Conservation (phyloP, 1,139 yeast species). For the Lodderomyces beijingensis region DNA sequence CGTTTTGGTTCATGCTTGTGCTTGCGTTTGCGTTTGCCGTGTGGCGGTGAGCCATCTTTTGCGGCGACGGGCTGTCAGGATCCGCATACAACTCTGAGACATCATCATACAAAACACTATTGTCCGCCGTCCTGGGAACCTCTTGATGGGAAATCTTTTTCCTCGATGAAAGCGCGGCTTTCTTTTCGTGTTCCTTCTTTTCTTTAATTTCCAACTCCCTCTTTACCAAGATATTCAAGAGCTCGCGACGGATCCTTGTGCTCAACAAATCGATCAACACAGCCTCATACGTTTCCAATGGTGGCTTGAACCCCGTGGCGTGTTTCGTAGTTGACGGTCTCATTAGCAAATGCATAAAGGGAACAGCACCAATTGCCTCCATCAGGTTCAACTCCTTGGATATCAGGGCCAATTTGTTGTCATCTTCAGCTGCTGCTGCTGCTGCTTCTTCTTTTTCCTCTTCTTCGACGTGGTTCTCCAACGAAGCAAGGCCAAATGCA, state of each 20-base stretch:
- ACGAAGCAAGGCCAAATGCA: constrained; percentile 21
- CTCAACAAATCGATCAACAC: constrained; percentile 29
- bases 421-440: constrained; percentile 12
- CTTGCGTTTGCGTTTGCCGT: too few species aligned
- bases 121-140: too few species aligned
- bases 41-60: too few species aligned
- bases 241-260: constrained; percentile 20
- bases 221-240: constrained; percentile 24
- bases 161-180: constrained; percentile 6
- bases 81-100: too few species aligned
- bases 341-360: constrained; percentile 39
- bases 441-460: constrained; percentile 24
- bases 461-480: constrained; percentile 27
- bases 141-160: too few species aligned
- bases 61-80: too few species aligned
- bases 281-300: constrained; percentile 23
- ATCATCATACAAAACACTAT: too few species aligned
- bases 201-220: constrained; percentile 27
- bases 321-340: constrained; percentile 38
- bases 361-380: constrained; percentile 37
- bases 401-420: constrained; percentile 10
- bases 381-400: constrained; percentile 27
- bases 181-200: constrained; percentile 31
- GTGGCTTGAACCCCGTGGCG: constrained; percentile 41
- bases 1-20: too few species aligned